Percentiles rank a stretch among this genome's conserved stretches.
These are phyloP conservation scores for Pleurotus pulmonarius DNA, from an alignment of 768 basidiomycete species.

Conservation along the genomic window DNA sequence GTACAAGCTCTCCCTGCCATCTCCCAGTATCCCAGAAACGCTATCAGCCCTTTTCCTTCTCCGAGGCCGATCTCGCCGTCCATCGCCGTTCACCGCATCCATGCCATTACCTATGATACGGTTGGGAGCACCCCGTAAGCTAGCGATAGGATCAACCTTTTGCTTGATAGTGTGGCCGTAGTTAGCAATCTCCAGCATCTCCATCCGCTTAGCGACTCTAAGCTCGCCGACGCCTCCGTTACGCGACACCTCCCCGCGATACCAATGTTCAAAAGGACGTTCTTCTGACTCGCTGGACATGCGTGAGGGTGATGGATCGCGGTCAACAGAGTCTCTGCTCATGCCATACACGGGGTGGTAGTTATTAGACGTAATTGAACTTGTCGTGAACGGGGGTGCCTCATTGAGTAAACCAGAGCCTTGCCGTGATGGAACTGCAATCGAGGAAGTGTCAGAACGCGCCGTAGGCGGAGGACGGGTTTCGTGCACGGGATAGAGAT, in stretches of 20 bases:
- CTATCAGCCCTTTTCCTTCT: constrained; percentile 66
- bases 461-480: constrained; percentile 20
- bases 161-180: constrained; percentile 62
- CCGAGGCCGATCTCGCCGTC: constrained; percentile 19
- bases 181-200: constrained; percentile 88
- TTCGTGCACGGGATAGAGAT: constrained; percentile 24
- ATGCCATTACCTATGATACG: constrained; percentile 6
- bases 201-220: constrained; percentile 66
- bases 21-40: constrained; percentile 48
- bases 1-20: constrained; percentile 69
- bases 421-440: constrained; percentile 29
- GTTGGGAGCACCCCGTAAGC: constrained; percentile 16
- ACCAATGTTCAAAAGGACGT: constrained; percentile 86
- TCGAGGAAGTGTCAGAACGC: constrained; percentile 24
- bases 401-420: constrained; percentile 57
- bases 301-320: constrained; percentile 42
- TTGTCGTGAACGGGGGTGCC: constrained; percentile 53
- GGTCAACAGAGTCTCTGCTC: constrained; percentile 20
- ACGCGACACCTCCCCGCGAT: constrained; percentile 79
- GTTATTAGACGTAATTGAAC: constrained; percentile 40
- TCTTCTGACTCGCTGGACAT: constrained; percentile 76
- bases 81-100: constrained; percentile 18
- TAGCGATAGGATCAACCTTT: constrained; percentile 20
- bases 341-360: constrained; percentile 27
- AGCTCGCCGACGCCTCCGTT: constrained; percentile 90